phyloP scores from a whole-genome alignment of 768 basidiomycete species.

The Termitomyces sp. region DNA sequence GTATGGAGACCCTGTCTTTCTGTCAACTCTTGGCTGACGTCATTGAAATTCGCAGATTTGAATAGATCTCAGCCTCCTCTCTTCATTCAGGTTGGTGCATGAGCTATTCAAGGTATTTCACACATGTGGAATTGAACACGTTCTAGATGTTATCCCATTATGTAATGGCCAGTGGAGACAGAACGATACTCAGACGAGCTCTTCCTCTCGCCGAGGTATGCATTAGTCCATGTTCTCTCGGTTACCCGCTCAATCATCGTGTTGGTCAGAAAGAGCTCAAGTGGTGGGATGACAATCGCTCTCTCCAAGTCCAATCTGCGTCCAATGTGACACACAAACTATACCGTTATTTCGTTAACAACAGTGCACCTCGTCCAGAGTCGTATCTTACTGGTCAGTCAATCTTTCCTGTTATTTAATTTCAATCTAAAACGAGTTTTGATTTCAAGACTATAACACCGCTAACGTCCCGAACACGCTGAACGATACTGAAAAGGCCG shows the following conservation, averaged over 20 bases:
- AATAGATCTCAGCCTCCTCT: constrained; percentile 90
- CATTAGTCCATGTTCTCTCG: neutral
- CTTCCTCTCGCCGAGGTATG: constrained; percentile 78
- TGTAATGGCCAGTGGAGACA: constrained; percentile 65
- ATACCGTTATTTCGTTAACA: constrained; percentile 71
- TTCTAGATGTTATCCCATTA: constrained; percentile 86
- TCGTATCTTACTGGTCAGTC: constrained; percentile 57
- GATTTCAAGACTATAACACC: constrained; percentile 62
- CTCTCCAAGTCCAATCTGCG: constrained; percentile 60
- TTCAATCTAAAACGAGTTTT: constrained; percentile 13
- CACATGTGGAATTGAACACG: neutral
- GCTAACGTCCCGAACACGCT: constrained; percentile 66
- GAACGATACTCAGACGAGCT: constrained; percentile 67
- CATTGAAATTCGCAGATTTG: constrained; percentile 45
- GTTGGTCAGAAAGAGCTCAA: constrained; percentile 58
- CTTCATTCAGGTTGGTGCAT: constrained; percentile 61
- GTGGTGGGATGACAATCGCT: constrained; percentile 81
- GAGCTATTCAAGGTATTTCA: neutral
- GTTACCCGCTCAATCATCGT: neutral
- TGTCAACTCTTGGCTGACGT: constrained; percentile 30
- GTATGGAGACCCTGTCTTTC: constrained; percentile 25
- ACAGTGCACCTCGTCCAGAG: constrained; percentile 86
- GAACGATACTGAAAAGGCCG: constrained; percentile 52
- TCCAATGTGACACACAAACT: constrained; percentile 61
- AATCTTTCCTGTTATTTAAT: constrained; percentile 3